Percentiles rank a stretch among this genome's conserved stretches.
These are phyloP conservation scores for Pseudofabraea citricarpa DNA, from an alignment of 2,329 filamentous ascomycete species.

Conservation along the genomic window DNA sequence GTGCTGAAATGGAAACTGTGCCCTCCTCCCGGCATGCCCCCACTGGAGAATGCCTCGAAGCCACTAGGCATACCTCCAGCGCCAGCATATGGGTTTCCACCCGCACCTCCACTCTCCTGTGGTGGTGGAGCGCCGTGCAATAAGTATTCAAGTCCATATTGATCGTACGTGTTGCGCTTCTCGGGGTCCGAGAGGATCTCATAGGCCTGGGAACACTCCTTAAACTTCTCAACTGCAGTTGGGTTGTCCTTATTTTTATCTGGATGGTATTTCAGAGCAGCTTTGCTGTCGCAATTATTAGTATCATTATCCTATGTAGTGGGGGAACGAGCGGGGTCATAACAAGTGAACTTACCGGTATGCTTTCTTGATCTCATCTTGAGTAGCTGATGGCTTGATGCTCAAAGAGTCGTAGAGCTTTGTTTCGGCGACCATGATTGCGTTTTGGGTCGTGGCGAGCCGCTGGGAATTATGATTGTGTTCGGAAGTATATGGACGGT, in stretches of 20 bases:
- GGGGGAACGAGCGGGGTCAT: conserved; percentile 3
- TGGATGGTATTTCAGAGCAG: conserved; percentile 86
- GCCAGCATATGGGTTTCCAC: conserved; percentile 53
- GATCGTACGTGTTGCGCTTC: conserved; percentile 93
- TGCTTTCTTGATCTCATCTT: conserved; percentile 96
- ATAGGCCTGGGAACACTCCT: conserved; percentile 95
- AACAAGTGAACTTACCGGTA: conserved; percentile 65
- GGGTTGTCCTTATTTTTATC: conserved; percentile 97
- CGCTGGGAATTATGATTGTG: no score
- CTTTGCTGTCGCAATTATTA: conserved; percentile 54
- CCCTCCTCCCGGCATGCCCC: conserved; percentile 51
- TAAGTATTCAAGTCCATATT: conserved; percentile 90
- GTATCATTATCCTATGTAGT: conserved; percentile 3
- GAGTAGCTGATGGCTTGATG: conserved; percentile 72
- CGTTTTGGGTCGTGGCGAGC: background rate
- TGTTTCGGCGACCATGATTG: conserved; percentile 84
- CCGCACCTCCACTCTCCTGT: conserved; percentile 47
- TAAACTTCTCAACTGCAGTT: conserved; percentile 86
- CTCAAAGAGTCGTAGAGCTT: conserved; percentile 88
- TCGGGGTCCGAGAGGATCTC: conserved; percentile 97
- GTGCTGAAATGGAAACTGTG: conserved; percentile 47
- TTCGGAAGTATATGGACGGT: no score
- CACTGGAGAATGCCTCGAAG: conserved; percentile 35
- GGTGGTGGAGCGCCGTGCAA: conserved; percentile 73
- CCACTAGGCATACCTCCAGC: conserved; percentile 51